phyloP scores from a whole-genome alignment of 2,329 filamentous ascomycete species.

The Diaporthe citriasiana region DNA sequence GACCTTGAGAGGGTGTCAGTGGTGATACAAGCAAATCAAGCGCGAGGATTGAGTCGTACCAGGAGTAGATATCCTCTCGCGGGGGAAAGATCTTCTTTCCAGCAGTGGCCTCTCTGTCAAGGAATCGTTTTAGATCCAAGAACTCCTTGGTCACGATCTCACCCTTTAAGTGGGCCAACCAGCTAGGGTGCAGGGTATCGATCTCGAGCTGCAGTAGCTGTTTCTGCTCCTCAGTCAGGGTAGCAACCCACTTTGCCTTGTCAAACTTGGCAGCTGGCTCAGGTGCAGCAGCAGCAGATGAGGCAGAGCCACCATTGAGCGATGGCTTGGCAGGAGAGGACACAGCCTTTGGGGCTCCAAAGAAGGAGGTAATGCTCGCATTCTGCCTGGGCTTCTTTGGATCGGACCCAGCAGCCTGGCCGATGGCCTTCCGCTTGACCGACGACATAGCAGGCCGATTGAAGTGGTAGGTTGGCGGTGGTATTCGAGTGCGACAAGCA shows the following conservation, averaged over 20 bases:
- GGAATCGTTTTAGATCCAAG: conserved; percentile 87
- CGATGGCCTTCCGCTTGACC: conserved; percentile 77
- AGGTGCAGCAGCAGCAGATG: conserved; percentile 46
- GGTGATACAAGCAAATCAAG: background rate
- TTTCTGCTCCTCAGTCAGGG: conserved; percentile 84
- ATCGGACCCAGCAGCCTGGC: conserved; percentile 61
- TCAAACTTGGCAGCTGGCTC: conserved; percentile 74
- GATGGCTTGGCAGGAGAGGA: conserved; percentile 48
- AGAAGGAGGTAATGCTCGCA: conserved; percentile 90
- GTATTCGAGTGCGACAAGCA: background rate
- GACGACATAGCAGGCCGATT: conserved; percentile 60
- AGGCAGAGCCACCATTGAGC: conserved; percentile 36
- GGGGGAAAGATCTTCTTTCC: conserved; percentile 90
- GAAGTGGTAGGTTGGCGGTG: background rate
- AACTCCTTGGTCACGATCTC: conserved; percentile 86
- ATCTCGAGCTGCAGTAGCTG: conserved; percentile 90
- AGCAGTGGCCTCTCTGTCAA: conserved; percentile 80
- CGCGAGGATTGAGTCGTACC: conserved; percentile 68
- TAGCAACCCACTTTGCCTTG: conserved; percentile 90
- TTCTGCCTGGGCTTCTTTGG: conserved; percentile 81
- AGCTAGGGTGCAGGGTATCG: conserved; percentile 90
- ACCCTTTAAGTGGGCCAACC: conserved; percentile 90
- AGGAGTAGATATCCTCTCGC: conserved; percentile 91
- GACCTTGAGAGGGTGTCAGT: conserved; percentile 75
- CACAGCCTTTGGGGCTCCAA: conserved; percentile 75